phyloP scores from a whole-genome alignment of 306 rosid genomes.

The Prunus mume region DNA sequence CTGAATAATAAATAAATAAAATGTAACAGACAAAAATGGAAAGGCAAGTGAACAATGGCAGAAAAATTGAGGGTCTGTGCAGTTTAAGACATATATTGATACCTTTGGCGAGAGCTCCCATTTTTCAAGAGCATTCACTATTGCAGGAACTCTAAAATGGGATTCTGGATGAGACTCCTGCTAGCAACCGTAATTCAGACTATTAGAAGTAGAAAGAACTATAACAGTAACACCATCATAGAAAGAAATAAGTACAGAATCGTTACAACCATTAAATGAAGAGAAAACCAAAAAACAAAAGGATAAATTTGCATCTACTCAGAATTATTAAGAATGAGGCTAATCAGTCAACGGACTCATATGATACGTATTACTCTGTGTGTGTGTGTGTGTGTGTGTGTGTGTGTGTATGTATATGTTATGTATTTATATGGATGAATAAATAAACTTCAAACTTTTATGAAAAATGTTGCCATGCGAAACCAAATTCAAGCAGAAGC shows the following conservation, averaged over 20 bases:
- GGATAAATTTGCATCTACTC: neutral
- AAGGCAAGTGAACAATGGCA: neutral
- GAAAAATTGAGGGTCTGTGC: neutral
- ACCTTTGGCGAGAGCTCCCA: conserved; percentile 84
- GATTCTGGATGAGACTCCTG: conserved; percentile 99
- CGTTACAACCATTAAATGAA: neutral
- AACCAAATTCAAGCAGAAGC: no score
- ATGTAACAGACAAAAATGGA: neutral
- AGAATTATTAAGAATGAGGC: neutral
- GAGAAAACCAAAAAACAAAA: neutral
- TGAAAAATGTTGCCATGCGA: neutral
- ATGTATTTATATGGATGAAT: no score
- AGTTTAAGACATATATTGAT: neutral
- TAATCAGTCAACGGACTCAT: neutral
- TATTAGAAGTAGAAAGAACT: conserved; percentile 5
- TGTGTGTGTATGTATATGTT: no score
- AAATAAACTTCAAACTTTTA: no score
- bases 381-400: neutral
- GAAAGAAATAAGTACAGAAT: neutral
- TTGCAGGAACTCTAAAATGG: conserved; percentile 88
- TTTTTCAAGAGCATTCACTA: conserved; percentile 55
- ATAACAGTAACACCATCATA: conserved; percentile 14
- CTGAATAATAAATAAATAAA: no score
- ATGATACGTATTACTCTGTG: neutral
- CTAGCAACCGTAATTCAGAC: conserved; percentile 13